Conservation (phyloP, 2,329 filamentous ascomycete genomes). For the Diplodia corticola region DNA sequence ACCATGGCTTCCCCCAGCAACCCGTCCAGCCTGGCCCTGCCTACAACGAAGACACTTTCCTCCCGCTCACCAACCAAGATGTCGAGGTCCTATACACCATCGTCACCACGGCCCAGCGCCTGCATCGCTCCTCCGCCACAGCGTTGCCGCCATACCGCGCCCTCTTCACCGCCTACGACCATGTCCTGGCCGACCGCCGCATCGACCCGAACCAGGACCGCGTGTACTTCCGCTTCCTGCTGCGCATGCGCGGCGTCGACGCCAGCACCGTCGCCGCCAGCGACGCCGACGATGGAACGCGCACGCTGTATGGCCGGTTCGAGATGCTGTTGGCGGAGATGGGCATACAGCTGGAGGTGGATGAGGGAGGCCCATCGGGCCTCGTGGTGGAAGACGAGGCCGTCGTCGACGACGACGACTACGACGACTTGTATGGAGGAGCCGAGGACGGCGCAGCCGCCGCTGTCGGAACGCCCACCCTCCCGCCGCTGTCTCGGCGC, state of each 20-base stretch:
- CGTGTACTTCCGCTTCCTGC: constrained; percentile 74
- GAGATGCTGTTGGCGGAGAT: constrained; percentile 65
- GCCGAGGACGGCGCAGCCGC: background rate
- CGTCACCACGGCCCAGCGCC: constrained; percentile 67
- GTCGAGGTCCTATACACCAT: constrained; percentile 77
- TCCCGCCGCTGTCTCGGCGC: constrained; percentile 38
- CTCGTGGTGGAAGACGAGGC: constrained; percentile 36
- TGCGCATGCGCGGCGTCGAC: constrained; percentile 59
- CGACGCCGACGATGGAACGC: constrained; percentile 37
- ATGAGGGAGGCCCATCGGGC: constrained; percentile 43
- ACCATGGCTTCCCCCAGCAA: constrained; percentile 40
- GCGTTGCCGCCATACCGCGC: constrained; percentile 72
- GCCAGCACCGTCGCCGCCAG: background rate
- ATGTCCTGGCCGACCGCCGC: constrained; percentile 68
- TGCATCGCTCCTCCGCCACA: constrained; percentile 60
- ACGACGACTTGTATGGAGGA: background rate
- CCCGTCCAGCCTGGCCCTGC: constrained; percentile 29
- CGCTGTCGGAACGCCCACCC: background rate
- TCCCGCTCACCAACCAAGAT: constrained; percentile 53
- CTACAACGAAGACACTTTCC: background rate
- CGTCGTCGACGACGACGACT: constrained; percentile 20
- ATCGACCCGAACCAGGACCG: constrained; percentile 72
- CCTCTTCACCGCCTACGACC: constrained; percentile 78
- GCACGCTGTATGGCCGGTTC: constrained; percentile 68
- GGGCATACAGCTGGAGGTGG: constrained; percentile 70